Percentiles rank a stretch among this genome's conserved stretches.
These are phyloP conservation scores for Ammopiptanthus mongolicus DNA, from an alignment of 306 rosid species.

Conservation along the genomic window DNA sequence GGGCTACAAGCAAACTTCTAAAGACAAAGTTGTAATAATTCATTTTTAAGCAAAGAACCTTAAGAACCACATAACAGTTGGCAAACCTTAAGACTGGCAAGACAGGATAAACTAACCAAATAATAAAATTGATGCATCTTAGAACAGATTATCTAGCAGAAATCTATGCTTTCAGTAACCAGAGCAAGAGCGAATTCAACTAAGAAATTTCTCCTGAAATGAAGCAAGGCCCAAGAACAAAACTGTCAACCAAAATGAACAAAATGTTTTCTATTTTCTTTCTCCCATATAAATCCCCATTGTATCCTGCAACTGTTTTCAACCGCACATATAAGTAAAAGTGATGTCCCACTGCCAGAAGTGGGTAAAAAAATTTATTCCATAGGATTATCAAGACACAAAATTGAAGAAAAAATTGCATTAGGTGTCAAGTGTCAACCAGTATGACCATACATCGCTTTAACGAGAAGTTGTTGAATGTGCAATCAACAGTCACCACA, in stretches of 20 bases:
- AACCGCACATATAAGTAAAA: background rate
- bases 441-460: background rate
- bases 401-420: background rate
- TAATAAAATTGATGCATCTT: too few species aligned
- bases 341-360: background rate
- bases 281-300: background rate
- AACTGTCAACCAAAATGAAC: background rate
- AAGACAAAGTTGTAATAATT: background rate
- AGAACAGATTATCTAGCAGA: background rate
- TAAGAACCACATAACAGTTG: background rate
- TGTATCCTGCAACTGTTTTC: background rate
- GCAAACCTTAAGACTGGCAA: background rate
- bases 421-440: background rate
- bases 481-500: background rate
- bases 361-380: conserved; percentile 2
- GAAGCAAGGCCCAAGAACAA: background rate
- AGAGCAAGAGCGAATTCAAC: background rate
- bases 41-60: background rate
- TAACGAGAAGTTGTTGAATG: background rate
- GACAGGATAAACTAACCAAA: background rate
- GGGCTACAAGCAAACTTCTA: background rate
- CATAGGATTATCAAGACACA: background rate
- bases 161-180: background rate
- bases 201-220: background rate
- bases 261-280: background rate